Evolutionary conservation across 352 stramenopile species (phyloP).

Genomic region (Phytophthora nicotianae): DNA sequence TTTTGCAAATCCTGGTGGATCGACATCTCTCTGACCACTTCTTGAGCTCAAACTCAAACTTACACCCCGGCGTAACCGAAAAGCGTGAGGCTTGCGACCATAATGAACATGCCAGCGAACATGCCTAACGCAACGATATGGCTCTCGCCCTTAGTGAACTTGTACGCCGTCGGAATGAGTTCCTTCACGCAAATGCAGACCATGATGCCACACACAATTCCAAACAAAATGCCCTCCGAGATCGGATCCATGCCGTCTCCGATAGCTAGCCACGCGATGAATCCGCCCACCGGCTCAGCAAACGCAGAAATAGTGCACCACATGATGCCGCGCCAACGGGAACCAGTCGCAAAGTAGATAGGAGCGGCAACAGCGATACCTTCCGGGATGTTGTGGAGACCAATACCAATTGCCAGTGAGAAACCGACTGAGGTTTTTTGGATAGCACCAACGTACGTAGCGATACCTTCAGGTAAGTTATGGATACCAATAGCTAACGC

Average conservation of each 20-base stretch:
- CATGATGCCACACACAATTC: constrained; percentile 95
- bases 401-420: constrained; percentile 94
- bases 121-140: constrained; percentile 80
- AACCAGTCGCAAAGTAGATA: constrained; percentile 97
- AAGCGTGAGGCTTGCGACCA: constrained; percentile 88
- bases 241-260: constrained; percentile 41
- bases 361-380: constrained; percentile 94
- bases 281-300: constrained; percentile 88
- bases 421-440: constrained; percentile 90
- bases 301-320: constrained; percentile 90
- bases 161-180: constrained; percentile 90
- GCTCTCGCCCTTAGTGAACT: constrained; percentile 83
- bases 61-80: constrained; percentile 77
- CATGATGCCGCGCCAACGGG: constrained; percentile 92
- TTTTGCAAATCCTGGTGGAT: neutral
- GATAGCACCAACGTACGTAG: constrained; percentile 93
- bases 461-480: constrained; percentile 96
- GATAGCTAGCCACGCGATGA: constrained; percentile 89
- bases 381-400: constrained; percentile 97
- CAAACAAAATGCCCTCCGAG: constrained; percentile 90
- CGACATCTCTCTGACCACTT: neutral
- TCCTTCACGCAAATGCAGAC: constrained; percentile 92
- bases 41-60: neutral
- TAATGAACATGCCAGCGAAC: constrained; percentile 86
- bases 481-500: constrained; percentile 93